Evolutionary conservation across 2,329 filamentous ascomycete species (phyloP).

Genomic region (Fusarium nematophilum): DNA sequence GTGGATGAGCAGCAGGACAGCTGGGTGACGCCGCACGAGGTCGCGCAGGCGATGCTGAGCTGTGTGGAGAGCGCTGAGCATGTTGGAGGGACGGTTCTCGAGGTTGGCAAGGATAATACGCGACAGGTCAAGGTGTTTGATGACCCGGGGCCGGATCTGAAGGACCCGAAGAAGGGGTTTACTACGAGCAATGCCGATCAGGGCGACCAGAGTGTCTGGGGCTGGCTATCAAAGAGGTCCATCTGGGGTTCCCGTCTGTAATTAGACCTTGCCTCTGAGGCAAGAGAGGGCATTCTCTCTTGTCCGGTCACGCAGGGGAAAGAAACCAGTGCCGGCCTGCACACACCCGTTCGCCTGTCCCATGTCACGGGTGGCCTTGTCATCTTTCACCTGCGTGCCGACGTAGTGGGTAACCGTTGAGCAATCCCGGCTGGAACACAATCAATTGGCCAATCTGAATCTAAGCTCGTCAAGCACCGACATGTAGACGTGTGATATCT

Average conservation of each 20-base stretch:
- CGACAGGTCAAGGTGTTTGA: slow-evolving; percentile 50
- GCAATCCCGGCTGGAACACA: no score
- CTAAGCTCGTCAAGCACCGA: background rate
- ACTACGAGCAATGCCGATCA: slow-evolving; percentile 43
- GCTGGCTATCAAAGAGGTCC: slow-evolving; percentile 38
- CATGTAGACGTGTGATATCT: background rate
- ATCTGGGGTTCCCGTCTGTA: slow-evolving; percentile 40
- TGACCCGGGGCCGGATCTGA: slow-evolving; percentile 53
- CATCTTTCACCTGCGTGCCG: no score
- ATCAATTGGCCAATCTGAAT: no score
- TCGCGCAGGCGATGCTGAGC: slow-evolving; percentile 57
- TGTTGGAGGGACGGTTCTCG: slow-evolving; percentile 55
- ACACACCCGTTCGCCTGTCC: no score
- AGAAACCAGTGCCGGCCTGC: no score
- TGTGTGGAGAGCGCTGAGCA: slow-evolving; percentile 49
- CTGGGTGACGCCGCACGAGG: slow-evolving; percentile 56
- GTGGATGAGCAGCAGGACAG: slow-evolving; percentile 49
- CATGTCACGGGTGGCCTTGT: no score
- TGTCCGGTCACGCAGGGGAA: no score
- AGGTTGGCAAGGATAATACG: slow-evolving; percentile 49
- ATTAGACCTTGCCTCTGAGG: no score
- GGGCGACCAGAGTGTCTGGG: slow-evolving; percentile 43
- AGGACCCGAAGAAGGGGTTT: slow-evolving; percentile 42
- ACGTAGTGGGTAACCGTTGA: no score
- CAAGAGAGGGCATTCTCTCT: no score